These are phyloP conservation scores for Clavariopsis aquatica DNA, from an alignment of 495 filamentous ascomycete species.

Conservation along the genomic window DNA sequence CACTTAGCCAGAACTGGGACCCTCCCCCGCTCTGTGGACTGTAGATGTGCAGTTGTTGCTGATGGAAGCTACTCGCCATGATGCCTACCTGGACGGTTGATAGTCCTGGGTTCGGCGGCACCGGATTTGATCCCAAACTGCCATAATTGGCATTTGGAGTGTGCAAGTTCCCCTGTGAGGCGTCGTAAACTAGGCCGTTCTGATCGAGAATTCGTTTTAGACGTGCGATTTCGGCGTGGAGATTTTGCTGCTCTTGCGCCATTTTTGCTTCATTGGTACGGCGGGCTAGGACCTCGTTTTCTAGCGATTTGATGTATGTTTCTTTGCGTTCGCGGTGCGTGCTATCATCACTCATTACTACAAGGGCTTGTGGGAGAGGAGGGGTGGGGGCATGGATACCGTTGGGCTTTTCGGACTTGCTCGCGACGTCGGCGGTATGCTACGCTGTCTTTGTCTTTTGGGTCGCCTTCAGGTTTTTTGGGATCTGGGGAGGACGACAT, in stretches of 20 bases:
- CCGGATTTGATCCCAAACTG: no score
- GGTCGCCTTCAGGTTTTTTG: background rate
- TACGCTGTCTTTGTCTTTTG: constrained; percentile 23
- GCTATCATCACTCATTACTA: constrained; percentile 18
- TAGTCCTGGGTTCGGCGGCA: background rate
- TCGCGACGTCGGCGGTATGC: constrained; percentile 34
- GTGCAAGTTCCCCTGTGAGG: background rate
- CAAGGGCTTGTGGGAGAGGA: background rate
- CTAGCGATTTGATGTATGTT: constrained; percentile 46
- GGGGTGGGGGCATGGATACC: constrained; percentile 2
- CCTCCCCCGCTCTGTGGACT: background rate
- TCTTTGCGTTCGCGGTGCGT: constrained; percentile 50
- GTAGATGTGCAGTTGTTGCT: constrained; percentile 26
- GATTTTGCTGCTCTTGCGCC: constrained; percentile 34
- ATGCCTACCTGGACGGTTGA: constrained; percentile 3
- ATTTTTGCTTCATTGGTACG: constrained; percentile 43
- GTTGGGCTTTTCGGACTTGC: constrained; percentile 34
- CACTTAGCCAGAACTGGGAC: constrained; percentile 17
- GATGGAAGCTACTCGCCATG: constrained; percentile 4
- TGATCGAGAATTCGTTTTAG: constrained; percentile 19
- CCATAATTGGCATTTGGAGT: no score
- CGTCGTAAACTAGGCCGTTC: constrained; percentile 22
- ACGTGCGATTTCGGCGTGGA: constrained; percentile 21
- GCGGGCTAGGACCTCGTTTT: constrained; percentile 44
- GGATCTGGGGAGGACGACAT: no score